Conservation (phyloP, 176 grass and related monocot genomes). For the Carex parvula region DNA sequence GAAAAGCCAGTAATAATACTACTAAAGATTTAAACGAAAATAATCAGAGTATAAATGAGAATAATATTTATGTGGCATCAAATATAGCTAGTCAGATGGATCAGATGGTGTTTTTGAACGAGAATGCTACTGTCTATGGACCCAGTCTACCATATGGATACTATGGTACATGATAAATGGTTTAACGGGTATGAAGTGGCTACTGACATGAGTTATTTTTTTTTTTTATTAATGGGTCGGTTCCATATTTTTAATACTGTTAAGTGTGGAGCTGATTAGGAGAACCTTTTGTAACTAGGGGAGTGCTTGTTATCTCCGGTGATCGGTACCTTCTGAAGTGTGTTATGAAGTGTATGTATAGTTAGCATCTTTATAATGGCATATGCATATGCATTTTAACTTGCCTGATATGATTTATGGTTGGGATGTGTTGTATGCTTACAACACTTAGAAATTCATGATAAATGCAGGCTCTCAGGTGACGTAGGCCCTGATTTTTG, state of each 20-base stretch:
- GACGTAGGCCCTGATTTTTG: too few species aligned
- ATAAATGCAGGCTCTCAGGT: neutral
- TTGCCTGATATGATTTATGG: slow-evolving; percentile 4
- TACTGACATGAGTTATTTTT: slow-evolving; percentile 29
- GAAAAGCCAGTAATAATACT: slow-evolving; percentile 42
- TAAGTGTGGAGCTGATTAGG: slow-evolving; percentile 13
- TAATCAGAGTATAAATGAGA: slow-evolving; percentile 29
- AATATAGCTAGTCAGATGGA: slow-evolving; percentile 31
- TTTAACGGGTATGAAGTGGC: neutral
- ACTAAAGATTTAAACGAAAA: slow-evolving; percentile 27
- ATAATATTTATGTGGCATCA: slow-evolving; percentile 41
- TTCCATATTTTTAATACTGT: slow-evolving; percentile 33
- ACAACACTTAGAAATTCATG: neutral
- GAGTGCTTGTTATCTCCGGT: neutral
- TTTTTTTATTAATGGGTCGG: slow-evolving; percentile 5
- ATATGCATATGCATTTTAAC: neutral
- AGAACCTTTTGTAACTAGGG: slow-evolving; percentile 20
- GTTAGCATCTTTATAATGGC: slow-evolving; percentile 10
- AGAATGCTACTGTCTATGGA: slow-evolving; percentile 44
- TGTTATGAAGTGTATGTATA: slow-evolving; percentile 22
- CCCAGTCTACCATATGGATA: slow-evolving; percentile 65
- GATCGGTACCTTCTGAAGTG: slow-evolving; percentile 14
- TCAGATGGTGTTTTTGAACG: slow-evolving; percentile 46
- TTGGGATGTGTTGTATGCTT: slow-evolving; percentile 12
- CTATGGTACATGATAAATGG: slow-evolving; percentile 39